Evolutionary conservation across 345 rosid species (phyloP), one percentile per base, ranked within the genome.

Genomic region (Eucalyptus marginata): DNA sequence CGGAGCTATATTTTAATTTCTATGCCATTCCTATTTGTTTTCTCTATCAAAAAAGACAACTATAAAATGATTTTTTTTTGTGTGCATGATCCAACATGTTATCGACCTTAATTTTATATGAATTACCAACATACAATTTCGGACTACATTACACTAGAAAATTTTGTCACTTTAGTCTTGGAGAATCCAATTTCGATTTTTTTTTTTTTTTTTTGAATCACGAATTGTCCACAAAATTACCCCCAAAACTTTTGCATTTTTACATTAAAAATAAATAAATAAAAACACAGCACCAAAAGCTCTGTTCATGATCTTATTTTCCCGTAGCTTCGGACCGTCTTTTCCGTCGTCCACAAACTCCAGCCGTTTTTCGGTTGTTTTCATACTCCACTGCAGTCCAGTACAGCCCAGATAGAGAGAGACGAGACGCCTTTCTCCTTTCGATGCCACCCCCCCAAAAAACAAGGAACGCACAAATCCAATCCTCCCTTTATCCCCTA

Each of bases 391-490:
- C 83, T 6, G 8, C 47, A 40, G 83, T 3, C 5, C 13, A 10
- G 15, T 62, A 40, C 12, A 11, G 29, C 24, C 58, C 58, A 1
- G 62, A 56, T 56, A 24, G 62, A 24, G 12, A 24, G 43, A 66
- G 43, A 66, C 36, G 43, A 31, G 59, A 56, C 62, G 62, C 62
- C 29, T 22, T 56, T 54, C 59, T 16, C 56, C 56, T 51, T 10
- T 31, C 3, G 79, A 31, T 31, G 79, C 9, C 44, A 29, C 16
- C 33, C 16, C 15, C 68, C 13, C 52, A 6, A 24, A 79, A 51
- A 89, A 89, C 88, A n/a, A 87, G 91, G 91, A 62, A 56, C 91
- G 90, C 92, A 88, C 91, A 89, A 88, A 49, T 91, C 88, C 91
- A 86, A 92, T 91, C 93, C 86, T 47, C 87, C 47, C 87, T 86